These are phyloP conservation scores for Pestalotiopsis sp. DNA, from an alignment of 2,329 filamentous ascomycete species.

Conservation along the genomic window DNA sequence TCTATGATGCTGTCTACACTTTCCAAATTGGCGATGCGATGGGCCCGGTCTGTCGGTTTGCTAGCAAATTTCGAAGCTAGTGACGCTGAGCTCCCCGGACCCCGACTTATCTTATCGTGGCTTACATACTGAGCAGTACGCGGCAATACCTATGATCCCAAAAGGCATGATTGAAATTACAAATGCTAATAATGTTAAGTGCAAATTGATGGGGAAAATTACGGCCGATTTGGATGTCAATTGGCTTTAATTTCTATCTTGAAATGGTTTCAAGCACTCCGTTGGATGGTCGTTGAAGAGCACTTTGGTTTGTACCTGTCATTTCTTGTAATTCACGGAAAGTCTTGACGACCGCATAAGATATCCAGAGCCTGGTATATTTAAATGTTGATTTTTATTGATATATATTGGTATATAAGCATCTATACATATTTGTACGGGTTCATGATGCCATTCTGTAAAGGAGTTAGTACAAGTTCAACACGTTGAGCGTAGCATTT, in stretches of 20 bases:
- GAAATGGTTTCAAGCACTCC: no score
- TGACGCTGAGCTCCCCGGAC: not conserved
- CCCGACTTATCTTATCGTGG: conserved; percentile 13
- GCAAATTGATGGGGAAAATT: no score
- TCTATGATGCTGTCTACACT: not conserved
- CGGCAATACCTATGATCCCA: no score
- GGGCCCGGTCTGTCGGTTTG: not conserved
- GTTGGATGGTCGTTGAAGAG: no score
- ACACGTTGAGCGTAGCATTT: conserved; percentile 13
- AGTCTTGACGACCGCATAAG: no score
- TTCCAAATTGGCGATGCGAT: not conserved
- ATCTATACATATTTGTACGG: conserved; percentile 89
- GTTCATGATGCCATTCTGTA: conserved; percentile 95
- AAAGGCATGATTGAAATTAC: no score
- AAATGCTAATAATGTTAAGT: no score
- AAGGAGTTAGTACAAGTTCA: not conserved
- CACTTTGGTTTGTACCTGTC: no score
- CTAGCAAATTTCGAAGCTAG: conserved; percentile 7
- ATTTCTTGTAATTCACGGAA: no score
- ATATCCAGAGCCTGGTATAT: not conserved
- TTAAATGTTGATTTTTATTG: conserved; percentile 1
- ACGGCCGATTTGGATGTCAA: no score
- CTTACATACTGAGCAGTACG: not conserved
- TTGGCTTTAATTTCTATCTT: no score
- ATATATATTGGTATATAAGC: conserved; percentile 9